These are phyloP conservation scores for Hansenula sp. DNA, from an alignment of 1,139 yeast species.

Conservation along the genomic window DNA sequence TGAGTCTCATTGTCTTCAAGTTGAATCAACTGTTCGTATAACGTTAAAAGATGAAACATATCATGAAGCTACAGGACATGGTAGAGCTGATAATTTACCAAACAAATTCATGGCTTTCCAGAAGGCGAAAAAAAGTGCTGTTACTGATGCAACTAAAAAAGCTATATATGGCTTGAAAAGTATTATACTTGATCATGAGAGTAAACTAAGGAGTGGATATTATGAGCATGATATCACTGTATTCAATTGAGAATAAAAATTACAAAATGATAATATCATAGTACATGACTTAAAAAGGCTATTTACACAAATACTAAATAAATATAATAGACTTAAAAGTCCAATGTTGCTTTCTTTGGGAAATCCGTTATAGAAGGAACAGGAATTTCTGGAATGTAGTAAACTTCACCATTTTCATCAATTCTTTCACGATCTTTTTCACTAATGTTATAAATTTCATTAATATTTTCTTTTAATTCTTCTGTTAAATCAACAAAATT, in stretches of 20 bases:
- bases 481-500: slow-evolving; percentile 55
- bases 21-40: slow-evolving; percentile 31
- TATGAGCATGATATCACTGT: slow-evolving; percentile 13
- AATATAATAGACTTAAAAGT: slow-evolving; percentile 32
- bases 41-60: slow-evolving; percentile 46
- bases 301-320: background rate
- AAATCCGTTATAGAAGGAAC: slow-evolving; percentile 58
- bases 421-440: slow-evolving; percentile 84
- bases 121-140: slow-evolving; percentile 49
- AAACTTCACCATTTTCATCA: slow-evolving; percentile 84
- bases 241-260: slow-evolving; percentile 5
- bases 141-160: slow-evolving; percentile 42
- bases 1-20: slow-evolving; percentile 13
- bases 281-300: too few species aligned
- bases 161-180: slow-evolving; percentile 23
- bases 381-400: slow-evolving; percentile 69
- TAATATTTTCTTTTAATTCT: slow-evolving; percentile 53
- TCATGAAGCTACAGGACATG: slow-evolving; percentile 37
- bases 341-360: slow-evolving; percentile 52
- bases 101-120: slow-evolving; percentile 30
- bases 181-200: slow-evolving; percentile 27
- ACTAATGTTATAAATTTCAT: slow-evolving; percentile 73
- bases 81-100: slow-evolving; percentile 35
- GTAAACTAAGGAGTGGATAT: slow-evolving; percentile 24
- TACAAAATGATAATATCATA: too few species aligned